A percentile compares a stretch with the other conserved stretches of the same genome.
Evolutionary conservation across 2,329 filamentous ascomycete genomes (phyloP).

Genomic region (Penicillium brevicompactum): DNA sequence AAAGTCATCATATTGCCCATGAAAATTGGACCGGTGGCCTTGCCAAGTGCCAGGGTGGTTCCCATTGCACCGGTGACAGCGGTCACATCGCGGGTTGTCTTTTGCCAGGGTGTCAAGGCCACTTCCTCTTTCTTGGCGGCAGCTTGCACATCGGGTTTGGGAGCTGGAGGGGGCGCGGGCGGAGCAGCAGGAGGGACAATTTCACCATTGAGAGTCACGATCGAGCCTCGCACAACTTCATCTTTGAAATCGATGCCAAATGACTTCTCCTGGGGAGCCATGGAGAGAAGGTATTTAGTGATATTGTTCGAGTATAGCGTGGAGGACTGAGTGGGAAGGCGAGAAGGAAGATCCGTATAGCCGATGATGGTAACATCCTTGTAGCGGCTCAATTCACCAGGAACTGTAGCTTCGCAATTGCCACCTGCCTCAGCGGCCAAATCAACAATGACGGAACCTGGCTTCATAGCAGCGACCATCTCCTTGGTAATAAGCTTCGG

Average conservation of each 20-base stretch:
- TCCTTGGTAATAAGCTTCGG: conserved; percentile 81
- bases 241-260: conserved; percentile 81
- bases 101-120: conserved; percentile 79
- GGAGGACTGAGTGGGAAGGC: conserved; percentile 84
- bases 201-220: conserved; percentile 77
- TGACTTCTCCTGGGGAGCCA: conserved; percentile 73
- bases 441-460: conserved; percentile 85
- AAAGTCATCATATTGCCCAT: conserved; percentile 89
- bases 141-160: conserved; percentile 54
- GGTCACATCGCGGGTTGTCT: conserved; percentile 73
- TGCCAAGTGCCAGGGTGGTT: conserved; percentile 73
- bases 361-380: conserved; percentile 84
- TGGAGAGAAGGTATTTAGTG: conserved; percentile 81
- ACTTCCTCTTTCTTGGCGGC: conserved; percentile 56
- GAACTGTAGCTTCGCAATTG: conserved; percentile 80
- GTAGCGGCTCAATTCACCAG: conserved; percentile 69
- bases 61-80: conserved; percentile 77
- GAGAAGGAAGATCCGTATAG: conserved; percentile 85
- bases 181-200: conserved; percentile 75
- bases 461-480: conserved; percentile 84
- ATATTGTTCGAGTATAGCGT: conserved; percentile 94
- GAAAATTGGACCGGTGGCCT: conserved; percentile 78
- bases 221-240: conserved; percentile 82
- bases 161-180: conserved; percentile 59
- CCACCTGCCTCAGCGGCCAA: conserved; percentile 84